Conservation (phyloP, 1,284 basidiomycete genomes). For the Cystobasidium sp. region DNA sequence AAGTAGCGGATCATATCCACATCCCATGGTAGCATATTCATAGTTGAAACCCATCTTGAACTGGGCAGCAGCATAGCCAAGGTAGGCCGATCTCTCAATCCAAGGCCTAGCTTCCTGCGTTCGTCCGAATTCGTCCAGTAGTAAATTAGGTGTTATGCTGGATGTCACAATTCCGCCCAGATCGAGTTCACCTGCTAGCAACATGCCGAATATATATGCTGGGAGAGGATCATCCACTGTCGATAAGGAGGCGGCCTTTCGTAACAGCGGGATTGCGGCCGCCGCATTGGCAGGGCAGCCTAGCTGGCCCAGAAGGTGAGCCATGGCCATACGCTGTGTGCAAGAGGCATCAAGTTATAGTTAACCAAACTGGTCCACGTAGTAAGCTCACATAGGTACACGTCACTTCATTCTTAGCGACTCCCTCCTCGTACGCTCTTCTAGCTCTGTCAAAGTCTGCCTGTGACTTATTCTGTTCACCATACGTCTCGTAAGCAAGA, state of each 20-base stretch:
- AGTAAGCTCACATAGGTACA: constrained; percentile 72
- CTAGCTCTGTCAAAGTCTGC: constrained; percentile 64
- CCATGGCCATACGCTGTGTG: constrained; percentile 84
- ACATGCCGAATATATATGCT: constrained; percentile 76
- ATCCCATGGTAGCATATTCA: constrained; percentile 85
- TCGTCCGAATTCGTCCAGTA: constrained; percentile 60
- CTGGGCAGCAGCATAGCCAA: constrained; percentile 84
- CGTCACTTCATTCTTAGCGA: constrained; percentile 70
- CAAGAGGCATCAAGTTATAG: constrained; percentile 11
- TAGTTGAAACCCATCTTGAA: constrained; percentile 91
- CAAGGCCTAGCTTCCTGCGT: constrained; percentile 60
- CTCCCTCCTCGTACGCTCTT: constrained; percentile 82
- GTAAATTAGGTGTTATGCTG: constrained; percentile 61
- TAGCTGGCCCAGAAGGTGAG: constrained; percentile 83
- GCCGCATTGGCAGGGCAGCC: constrained; percentile 65
- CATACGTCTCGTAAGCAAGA: constrained; percentile 86
- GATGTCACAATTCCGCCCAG: constrained; percentile 64
- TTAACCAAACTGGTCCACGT: constrained; percentile 11
- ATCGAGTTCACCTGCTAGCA: constrained; percentile 77
- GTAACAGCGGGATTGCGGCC: constrained; percentile 72
- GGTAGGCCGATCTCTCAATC: constrained; percentile 80
- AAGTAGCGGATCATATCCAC: constrained; percentile 84
- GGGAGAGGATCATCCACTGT: constrained; percentile 72
- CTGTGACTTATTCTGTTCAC: constrained; percentile 60
- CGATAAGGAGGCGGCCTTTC: constrained; percentile 57